phyloP scores from a whole-genome alignment of 768 basidiomycete genomes.

The Dioszegia crocea region DNA sequence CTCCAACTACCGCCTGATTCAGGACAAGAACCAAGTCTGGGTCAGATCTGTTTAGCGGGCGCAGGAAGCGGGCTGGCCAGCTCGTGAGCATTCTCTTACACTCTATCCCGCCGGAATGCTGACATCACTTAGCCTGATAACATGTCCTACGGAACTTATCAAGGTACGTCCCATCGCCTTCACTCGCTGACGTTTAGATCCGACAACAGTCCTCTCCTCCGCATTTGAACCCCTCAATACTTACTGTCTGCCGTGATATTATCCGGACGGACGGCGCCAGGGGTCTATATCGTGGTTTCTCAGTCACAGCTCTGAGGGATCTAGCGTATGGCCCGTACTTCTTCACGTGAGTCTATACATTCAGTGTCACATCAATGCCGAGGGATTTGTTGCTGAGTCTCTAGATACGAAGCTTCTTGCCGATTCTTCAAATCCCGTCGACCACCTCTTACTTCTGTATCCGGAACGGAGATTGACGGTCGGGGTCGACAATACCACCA shows the following conservation, averaged over 20 bases:
- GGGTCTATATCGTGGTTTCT: slow-evolving; percentile 73
- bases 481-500: slow-evolving; percentile 59
- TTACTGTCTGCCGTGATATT: slow-evolving; percentile 59
- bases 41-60: slow-evolving; percentile 72
- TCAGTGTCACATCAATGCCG: not conserved
- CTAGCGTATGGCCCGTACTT: slow-evolving; percentile 84
- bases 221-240: slow-evolving; percentile 49
- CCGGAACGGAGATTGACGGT: slow-evolving; percentile 3
- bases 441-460: slow-evolving; percentile 13
- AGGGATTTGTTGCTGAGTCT: no score
- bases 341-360: slow-evolving; percentile 56
- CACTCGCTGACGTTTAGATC: slow-evolving; percentile 48
- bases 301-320: slow-evolving; percentile 71
- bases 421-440: slow-evolving; percentile 42
- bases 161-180: no score
- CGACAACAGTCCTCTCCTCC: slow-evolving; percentile 48
- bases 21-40: slow-evolving; percentile 58
- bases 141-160: slow-evolving; percentile 78
- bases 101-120: not conserved
- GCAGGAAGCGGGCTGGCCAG: slow-evolving; percentile 72
- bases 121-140: slow-evolving; percentile 58
- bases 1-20: slow-evolving; percentile 55
- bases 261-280: slow-evolving; percentile 58
- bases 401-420: slow-evolving; percentile 49
- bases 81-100: slow-evolving; percentile 58